These are phyloP conservation scores for Gliomastix tumulicola DNA, from an alignment of 2,329 filamentous ascomycete species.

Conservation along the genomic window DNA sequence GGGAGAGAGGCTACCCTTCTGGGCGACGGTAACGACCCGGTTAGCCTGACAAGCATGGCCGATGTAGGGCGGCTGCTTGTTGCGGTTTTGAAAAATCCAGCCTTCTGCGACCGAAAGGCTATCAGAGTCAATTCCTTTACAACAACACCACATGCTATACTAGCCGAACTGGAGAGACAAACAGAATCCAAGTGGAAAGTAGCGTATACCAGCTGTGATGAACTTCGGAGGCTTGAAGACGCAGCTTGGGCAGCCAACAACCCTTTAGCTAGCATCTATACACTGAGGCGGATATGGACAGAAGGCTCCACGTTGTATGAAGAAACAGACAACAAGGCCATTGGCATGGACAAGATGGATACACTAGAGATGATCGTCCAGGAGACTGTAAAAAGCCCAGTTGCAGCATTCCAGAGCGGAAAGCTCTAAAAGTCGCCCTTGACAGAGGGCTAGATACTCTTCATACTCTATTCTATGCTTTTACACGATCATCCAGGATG, in stretches of 20 bases:
- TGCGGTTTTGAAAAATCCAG: not conserved
- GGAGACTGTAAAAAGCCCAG: not conserved
- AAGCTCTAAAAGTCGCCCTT: no score
- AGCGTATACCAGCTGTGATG: not conserved
- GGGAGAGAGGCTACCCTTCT: not conserved
- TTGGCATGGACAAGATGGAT: not conserved
- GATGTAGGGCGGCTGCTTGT: not conserved
- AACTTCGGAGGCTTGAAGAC: not conserved
- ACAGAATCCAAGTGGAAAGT: slow-evolving; percentile 3
- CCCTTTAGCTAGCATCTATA: not conserved
- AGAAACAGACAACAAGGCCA: not conserved
- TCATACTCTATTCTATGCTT: no score
- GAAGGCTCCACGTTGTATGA: not conserved
- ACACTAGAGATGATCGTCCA: not conserved
- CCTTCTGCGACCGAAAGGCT: not conserved
- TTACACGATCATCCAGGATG: no score
- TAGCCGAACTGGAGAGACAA: not conserved
- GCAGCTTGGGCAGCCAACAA: not conserved
- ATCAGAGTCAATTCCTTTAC: not conserved
- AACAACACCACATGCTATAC: not conserved
- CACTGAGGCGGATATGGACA: not conserved
- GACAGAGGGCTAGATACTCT: no score
- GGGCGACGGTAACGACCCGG: not conserved
- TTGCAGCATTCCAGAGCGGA: no score
- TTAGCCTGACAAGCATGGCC: not conserved